Evolutionary conservation across 2,329 filamentous ascomycete species (phyloP), one percentile per base, ranked within the genome.

Genomic region (Emmonsia crescens): DNA sequence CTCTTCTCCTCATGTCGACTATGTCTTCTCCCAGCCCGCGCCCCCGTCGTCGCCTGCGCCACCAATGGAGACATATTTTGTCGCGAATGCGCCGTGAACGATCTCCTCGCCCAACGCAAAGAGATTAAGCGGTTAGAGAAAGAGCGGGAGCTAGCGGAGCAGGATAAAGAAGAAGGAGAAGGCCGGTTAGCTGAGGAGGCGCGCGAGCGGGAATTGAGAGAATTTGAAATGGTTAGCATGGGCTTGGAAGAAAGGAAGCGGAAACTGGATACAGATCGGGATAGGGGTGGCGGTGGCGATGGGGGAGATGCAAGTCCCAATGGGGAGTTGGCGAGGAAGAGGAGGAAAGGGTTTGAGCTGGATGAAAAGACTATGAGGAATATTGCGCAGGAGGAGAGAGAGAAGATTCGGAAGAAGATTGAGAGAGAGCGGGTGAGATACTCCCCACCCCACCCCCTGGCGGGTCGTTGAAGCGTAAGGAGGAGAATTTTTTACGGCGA

Each of bases 31-130:
- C 83, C 87, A 8, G 89, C 92, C 24, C 84, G 87, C 36, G 85
- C 91, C 55, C 92, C 94, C 0, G 91, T 96, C 29, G 91, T 96
- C 42, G 86, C 90, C 27, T 97, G 93, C 74, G 79, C 83, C 2
- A 75, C 76, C 2, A 83, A 86, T 66, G 93, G 93, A 64, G 92
- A 97, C 74, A 81, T 99, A 16, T 97, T 97, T 78, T 99, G 93
- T 74, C 86, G 91, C 68, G 94, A 97, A 78, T 99, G 93, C 77
- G 92, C 91, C 9, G 84, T 97, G 60, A 86, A 81, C 67, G 96
- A 97, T 69, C 85, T 99, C n/a, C 81, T 97, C 0, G 83, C 91
- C 0, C 93, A 99, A 75, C 87, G 90, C 68, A 89, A 92, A 76
- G 94, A 97, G 72, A 92, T 96, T 66, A 94, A 91, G 73, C 84